Conservation (phyloP, 1,139 yeast genomes). For the Tardiomyces depauwii region DNA sequence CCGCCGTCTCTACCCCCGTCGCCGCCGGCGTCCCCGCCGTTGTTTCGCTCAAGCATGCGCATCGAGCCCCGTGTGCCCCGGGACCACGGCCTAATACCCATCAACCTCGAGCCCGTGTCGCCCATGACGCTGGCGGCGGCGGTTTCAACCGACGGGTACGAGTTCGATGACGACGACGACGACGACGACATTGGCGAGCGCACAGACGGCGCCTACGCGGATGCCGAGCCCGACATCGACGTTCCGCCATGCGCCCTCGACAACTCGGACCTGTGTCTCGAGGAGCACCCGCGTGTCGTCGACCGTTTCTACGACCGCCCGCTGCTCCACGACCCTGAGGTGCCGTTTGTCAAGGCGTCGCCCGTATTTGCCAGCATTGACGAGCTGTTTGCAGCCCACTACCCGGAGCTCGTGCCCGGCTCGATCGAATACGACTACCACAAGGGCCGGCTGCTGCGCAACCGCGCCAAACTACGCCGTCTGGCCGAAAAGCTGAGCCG, state of each 20-base stretch:
- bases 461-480: constrained; percentile 13
- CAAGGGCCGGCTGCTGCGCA: constrained; percentile 13
- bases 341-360: constrained; percentile 16
- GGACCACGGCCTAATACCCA: constrained; percentile 11
- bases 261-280: constrained; percentile 10
- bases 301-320: constrained; percentile 18
- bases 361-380: constrained; percentile 16
- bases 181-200: background rate
- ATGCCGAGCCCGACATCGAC: too few relatives aligned
- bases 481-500: constrained; percentile 6
- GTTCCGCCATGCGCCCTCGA: background rate
- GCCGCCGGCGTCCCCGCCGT: background rate
- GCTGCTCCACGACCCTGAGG: constrained; percentile 17
- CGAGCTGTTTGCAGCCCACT: constrained; percentile 13
- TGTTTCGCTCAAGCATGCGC: background rate
- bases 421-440: constrained; percentile 13
- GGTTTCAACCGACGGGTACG: background rate
- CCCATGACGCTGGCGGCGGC: constrained; percentile 12
- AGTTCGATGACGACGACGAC: constrained; percentile 1
- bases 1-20: constrained; percentile 9
- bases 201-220: too few relatives aligned
- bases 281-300: constrained; percentile 11
- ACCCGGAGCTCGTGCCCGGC: constrained; percentile 12
- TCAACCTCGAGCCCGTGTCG: constrained; percentile 16
- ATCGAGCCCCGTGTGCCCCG: constrained; percentile 10